phyloP scores from a whole-genome alignment of 257 asterid genomes.

The Solanum corneliomulleri region DNA sequence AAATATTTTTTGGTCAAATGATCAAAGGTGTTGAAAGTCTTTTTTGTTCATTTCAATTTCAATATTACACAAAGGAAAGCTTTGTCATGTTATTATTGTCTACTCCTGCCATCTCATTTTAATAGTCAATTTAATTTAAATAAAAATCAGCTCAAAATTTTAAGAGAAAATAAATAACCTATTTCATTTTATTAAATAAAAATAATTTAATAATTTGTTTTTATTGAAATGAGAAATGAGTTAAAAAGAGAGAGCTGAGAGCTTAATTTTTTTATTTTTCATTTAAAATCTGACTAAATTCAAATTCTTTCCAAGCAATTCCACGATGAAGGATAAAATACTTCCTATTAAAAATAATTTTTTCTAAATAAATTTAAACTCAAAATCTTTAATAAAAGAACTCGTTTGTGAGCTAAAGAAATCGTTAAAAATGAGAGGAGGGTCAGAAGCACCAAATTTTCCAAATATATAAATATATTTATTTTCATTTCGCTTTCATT shows the following conservation, averaged over 20 bases:
- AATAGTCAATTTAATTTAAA: not conserved
- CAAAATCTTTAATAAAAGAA: too few species aligned
- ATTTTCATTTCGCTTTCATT: not conserved
- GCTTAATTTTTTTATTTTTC: too few species aligned
- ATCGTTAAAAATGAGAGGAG: not conserved
- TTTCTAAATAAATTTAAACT: too few species aligned
- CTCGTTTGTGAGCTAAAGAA: too few species aligned
- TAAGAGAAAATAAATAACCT: not conserved
- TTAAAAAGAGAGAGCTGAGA: not conserved
- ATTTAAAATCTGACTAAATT: too few species aligned
- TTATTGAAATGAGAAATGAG: not conserved
- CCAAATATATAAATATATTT: not conserved
- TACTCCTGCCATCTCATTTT: not conserved
- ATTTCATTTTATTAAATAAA: not conserved
- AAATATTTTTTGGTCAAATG: not conserved
- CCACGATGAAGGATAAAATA: rapidly evolving
- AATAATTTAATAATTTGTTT: not conserved
- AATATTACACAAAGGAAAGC: not conserved
- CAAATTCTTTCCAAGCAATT: rapidly evolving
- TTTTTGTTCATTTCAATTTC: not conserved
- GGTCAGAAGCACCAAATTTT: not conserved
- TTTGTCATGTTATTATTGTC: not conserved
- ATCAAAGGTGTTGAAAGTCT: not conserved
- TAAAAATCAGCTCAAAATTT: not conserved
- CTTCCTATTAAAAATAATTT: too few species aligned